These are phyloP conservation scores for Suillus bovinus DNA, from an alignment of 768 basidiomycete species.

Conservation along the genomic window DNA sequence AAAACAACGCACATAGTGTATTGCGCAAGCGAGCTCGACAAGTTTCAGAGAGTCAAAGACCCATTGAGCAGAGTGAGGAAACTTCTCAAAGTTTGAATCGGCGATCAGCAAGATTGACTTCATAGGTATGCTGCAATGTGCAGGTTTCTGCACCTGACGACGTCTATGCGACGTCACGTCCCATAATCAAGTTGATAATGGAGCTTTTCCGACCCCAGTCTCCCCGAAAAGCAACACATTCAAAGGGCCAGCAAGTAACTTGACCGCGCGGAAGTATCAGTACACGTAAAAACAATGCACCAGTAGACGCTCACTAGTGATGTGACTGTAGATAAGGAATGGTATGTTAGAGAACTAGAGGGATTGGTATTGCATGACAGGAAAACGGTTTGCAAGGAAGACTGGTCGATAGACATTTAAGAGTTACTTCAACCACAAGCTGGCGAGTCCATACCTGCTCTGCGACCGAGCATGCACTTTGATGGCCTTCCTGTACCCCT, in stretches of 20 bases:
- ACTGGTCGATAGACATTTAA: too few relatives aligned
- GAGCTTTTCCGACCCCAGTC: neutral
- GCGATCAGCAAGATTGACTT: slow-evolving; percentile 20
- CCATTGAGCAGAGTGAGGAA: slow-evolving; percentile 30
- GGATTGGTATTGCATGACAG: neutral
- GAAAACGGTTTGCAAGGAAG: too few relatives aligned
- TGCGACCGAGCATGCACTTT: neutral
- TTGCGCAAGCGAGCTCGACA: neutral
- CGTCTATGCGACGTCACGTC: slow-evolving; percentile 28
- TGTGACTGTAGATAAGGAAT: neutral
- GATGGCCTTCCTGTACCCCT: neutral
- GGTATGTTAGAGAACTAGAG: neutral
- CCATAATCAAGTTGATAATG: slow-evolving; percentile 17
- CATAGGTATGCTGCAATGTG: slow-evolving; percentile 33
- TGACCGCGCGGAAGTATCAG: neutral
- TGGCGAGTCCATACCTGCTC: neutral
- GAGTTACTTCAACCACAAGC: too few relatives aligned
- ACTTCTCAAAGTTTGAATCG: slow-evolving; percentile 35
- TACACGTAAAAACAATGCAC: neutral
- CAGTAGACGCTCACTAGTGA: neutral
- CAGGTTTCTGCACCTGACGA: slow-evolving; percentile 34
- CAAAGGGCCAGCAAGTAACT: neutral
- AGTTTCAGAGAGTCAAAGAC: neutral
- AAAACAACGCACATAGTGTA: neutral
- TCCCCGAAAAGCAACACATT: neutral